A percentile compares a stretch with the other conserved stretches of the same genome.
These are phyloP conservation scores for Aspergillus viridinutans DNA, from an alignment of 2,329 filamentous ascomycete genomes.

Conservation along the genomic window DNA sequence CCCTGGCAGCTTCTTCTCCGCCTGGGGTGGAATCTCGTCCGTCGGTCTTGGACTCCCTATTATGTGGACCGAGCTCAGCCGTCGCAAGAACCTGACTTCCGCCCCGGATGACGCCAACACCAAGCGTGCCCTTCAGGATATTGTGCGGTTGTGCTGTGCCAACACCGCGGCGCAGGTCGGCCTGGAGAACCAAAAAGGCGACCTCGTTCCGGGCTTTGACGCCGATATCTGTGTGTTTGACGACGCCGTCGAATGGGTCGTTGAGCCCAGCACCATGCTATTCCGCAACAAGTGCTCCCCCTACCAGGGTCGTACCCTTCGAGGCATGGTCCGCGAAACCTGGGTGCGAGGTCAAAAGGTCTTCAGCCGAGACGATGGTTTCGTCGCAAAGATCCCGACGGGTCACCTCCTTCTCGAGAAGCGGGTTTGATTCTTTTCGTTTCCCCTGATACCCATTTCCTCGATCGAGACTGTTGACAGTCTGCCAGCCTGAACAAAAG, in stretches of 20 bases:
- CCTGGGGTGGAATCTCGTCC: slow-evolving; percentile 93
- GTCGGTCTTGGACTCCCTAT: slow-evolving; percentile 91
- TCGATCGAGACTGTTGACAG: slow-evolving; percentile 7
- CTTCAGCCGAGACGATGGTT: slow-evolving; percentile 61
- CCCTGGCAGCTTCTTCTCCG: slow-evolving; percentile 83
- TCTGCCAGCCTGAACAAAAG: slow-evolving; percentile 4
- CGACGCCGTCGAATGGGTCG: slow-evolving; percentile 71
- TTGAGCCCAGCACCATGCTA: slow-evolving; percentile 74
- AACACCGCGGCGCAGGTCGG: slow-evolving; percentile 89
- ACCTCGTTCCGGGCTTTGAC: slow-evolving; percentile 74
- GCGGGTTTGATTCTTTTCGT: slow-evolving; percentile 25
- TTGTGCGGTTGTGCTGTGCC: slow-evolving; percentile 78
- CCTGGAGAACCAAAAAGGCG: slow-evolving; percentile 75
- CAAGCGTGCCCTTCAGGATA: slow-evolving; percentile 63
- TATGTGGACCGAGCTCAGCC: slow-evolving; percentile 71
- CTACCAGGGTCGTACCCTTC: slow-evolving; percentile 76
- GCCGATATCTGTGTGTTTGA: slow-evolving; percentile 92
- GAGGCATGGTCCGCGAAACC: slow-evolving; percentile 76
- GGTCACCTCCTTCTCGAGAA: slow-evolving; percentile 41
- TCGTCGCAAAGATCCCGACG: slow-evolving; percentile 31
- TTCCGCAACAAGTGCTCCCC: slow-evolving; percentile 92
- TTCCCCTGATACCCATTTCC: slow-evolving; percentile 2
- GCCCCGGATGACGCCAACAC: slow-evolving; percentile 37
- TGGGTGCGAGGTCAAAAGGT: slow-evolving; percentile 75
- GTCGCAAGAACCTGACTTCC: slow-evolving; percentile 49